A percentile compares a stretch with the other conserved stretches of the same genome.
phyloP scores from a whole-genome alignment of 2,329 filamentous ascomycete species.

The Camillea tinctor region DNA sequence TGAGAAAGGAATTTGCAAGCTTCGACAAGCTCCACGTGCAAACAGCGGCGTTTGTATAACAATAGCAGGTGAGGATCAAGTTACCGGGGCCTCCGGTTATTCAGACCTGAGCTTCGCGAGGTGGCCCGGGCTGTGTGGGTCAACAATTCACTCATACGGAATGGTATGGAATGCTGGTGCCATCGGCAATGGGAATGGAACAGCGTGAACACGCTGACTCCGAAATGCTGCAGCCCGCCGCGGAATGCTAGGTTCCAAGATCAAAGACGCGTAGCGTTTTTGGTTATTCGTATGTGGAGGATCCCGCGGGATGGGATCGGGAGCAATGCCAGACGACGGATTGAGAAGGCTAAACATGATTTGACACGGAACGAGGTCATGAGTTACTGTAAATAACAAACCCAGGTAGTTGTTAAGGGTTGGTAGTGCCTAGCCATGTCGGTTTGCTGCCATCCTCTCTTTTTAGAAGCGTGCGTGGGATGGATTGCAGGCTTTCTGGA shows the following conservation, averaged over 20 bases:
- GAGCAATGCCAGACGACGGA: neutral
- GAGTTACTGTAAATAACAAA: neutral
- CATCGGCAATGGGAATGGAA: neutral
- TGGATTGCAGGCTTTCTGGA: neutral
- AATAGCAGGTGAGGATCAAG: neutral
- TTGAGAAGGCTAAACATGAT: neutral
- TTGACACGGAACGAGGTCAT: neutral
- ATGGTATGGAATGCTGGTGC: neutral
- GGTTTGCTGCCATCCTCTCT: neutral
- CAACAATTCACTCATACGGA: neutral
- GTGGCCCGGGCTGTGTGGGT: neutral
- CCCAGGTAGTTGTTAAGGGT: neutral
- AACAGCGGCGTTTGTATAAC: neutral
- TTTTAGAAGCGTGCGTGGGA: neutral
- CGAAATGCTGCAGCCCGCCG: neutral
- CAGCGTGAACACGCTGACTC: neutral
- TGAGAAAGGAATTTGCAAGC: neutral
- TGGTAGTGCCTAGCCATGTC: neutral
- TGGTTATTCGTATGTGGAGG: neutral
- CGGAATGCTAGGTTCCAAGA: neutral
- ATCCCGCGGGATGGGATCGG: neutral
- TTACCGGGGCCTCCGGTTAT: neutral
- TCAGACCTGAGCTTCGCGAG: neutral
- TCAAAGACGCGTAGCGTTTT: neutral
- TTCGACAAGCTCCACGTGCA: neutral